A percentile compares a stretch with the other conserved stretches of the same genome.
Conservation (phyloP, 1,284 basidiomycete genomes). For the Fomitiporia mediterranea region DNA sequence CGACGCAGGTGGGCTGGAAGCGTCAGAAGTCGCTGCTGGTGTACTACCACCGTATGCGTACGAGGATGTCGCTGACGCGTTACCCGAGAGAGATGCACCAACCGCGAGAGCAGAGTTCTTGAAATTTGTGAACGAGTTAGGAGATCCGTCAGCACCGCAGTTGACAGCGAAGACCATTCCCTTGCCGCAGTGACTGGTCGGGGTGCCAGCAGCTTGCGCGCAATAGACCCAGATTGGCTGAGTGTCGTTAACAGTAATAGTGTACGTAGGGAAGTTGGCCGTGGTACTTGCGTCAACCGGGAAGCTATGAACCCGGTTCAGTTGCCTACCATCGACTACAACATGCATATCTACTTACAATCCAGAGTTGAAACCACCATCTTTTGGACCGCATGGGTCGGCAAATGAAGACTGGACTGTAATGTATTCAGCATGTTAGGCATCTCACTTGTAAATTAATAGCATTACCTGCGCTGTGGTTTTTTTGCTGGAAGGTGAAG, state of each 20-base stretch:
- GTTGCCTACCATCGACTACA: neutral
- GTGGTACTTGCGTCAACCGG: conserved; percentile 42
- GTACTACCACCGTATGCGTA: conserved; percentile 24
- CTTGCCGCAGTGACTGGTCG: conserved; percentile 47
- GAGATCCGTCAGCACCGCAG: conserved; percentile 44
- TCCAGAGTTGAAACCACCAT: conserved; percentile 51
- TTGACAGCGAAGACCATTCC: conserved; percentile 68
- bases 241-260: conserved; percentile 35
- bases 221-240: conserved; percentile 45
- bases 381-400: conserved; percentile 43
- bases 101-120: conserved; percentile 47
- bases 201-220: conserved; percentile 32
- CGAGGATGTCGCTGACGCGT: conserved; percentile 31
- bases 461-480: conserved; percentile 40
- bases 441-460: neutral
- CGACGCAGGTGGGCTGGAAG: conserved; percentile 33
- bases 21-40: conserved; percentile 33
- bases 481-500: conserved; percentile 51
- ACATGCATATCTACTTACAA: conserved; percentile 40
- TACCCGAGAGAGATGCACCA: conserved; percentile 41
- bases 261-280: conserved; percentile 34
- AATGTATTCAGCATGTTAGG: neutral
- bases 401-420: conserved; percentile 52
- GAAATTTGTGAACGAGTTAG: conserved; percentile 56
- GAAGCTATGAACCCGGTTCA: conserved; percentile 33